Evolutionary conservation across 306 rosid species (phyloP).

Genomic region (Prunus davidiana): DNA sequence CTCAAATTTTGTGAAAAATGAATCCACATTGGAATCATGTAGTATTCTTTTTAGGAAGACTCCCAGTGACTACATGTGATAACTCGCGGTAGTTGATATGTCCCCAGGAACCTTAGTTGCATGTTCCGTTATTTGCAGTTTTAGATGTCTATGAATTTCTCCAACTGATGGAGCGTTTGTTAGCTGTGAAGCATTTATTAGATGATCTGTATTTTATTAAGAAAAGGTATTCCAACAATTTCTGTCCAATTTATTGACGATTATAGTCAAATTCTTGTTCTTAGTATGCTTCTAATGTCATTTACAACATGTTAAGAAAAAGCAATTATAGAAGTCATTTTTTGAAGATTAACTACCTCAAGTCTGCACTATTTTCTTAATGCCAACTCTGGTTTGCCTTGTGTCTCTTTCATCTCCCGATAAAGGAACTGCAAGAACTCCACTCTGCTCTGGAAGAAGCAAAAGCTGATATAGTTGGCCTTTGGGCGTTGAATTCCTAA

Average conservation of each 20-base stretch:
- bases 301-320: neutral
- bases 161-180: neutral
- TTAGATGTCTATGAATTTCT: neutral
- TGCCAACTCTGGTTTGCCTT: slow-evolving; percentile 9
- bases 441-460: slow-evolving; percentile 95
- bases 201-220: neutral
- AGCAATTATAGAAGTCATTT: neutral
- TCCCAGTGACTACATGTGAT: neutral
- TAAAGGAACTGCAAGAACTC: slow-evolving; percentile 91
- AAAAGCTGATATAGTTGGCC: slow-evolving; percentile 97
- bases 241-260: neutral
- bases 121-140: neutral
- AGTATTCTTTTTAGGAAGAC: neutral
- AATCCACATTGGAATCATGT: neutral
- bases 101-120: neutral
- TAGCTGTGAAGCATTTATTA: neutral
- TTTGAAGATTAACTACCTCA: neutral
- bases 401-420: slow-evolving; percentile 24
- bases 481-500: slow-evolving; percentile 84
- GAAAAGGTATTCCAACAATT: neutral
- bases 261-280: neutral
- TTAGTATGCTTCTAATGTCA: neutral
- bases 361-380: neutral
- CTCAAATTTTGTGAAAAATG: neutral
- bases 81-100: neutral